phyloP scores from a whole-genome alignment of 306 rosid species.

The Medicago truncatula region MtrunA17r5.0-ANR NC_053048.1:31309001-31309500 shows the following conservation, averaged over 20 bases:
- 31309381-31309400: not conserved
- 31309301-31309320: slow-evolving; percentile 1
- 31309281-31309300: slow-evolving; percentile 6
- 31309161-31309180: slow-evolving; percentile 30
- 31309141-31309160: slow-evolving; percentile 2
- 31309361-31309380: not conserved
- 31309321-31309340: not conserved
- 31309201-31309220: slow-evolving; percentile 7
- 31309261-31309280: not conserved
- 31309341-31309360: not conserved
- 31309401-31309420: no score
- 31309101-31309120: slow-evolving; percentile 24
- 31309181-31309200: not conserved
- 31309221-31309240: not conserved
- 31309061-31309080: not conserved
- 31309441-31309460: slow-evolving; percentile 22
- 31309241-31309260: not conserved
- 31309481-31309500: not conserved
- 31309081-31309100: not conserved
- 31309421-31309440: not conserved
- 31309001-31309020: slow-evolving; percentile 15
- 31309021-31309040: not conserved
- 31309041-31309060: not conserved
- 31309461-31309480: not conserved
- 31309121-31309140: slow-evolving; percentile 18